Base-by-base conservation (phyloP, 164 flowering plant species). In the Buxus sempervirens region DNA sequence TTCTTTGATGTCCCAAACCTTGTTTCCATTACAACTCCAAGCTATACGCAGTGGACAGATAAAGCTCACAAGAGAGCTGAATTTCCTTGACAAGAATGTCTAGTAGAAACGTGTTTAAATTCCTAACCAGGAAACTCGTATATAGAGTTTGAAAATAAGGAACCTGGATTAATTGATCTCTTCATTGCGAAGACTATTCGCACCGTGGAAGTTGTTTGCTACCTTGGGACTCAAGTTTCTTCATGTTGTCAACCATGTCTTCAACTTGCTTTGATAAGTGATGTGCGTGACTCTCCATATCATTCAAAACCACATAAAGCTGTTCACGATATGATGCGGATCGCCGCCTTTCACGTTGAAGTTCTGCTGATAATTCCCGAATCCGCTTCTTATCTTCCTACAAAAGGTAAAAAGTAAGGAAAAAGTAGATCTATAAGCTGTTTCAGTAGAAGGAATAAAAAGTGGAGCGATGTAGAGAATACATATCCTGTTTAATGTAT, bases 351-450 rank as follows among this genome's bases (percentile, higher is more conserved):
- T 76, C 79, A 28, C 79, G 75, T 22, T 68, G 70, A 58, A 76
- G 73, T 60, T 76, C 79, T 0, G 79, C 41, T 49, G 75, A 54
- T 13, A 76, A 69, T 48, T 76, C 75, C 41, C 70, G 58, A 41
- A 76, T 76, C 63, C 69, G 72, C 65, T 69, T 73, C 64, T 65
- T 72, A 61, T 76, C 73, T 14, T 76, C 78, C 78, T 75, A 63
- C 65, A 60, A 63, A 65, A 45, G n/a, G 26, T 18, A 16, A 22
- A 55, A 54, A 65, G 57, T 60, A 55, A 32, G 14, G 14, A 55
- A 28, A 23, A 32, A 32, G 9, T 26, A 25, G 42, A 54, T 53
- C 21, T 25, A 19, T 26, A 10, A 51, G 45, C 12, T 53, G 14
- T 45, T 45, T 45, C 51, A 45, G 51, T 45, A 45, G 9, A 4